Evolutionary conservation across 2,329 filamentous ascomycete genomes (phyloP), one percentile per base, ranked within the genome.

Genomic region (Fragosphaeria purpurea): DNA sequence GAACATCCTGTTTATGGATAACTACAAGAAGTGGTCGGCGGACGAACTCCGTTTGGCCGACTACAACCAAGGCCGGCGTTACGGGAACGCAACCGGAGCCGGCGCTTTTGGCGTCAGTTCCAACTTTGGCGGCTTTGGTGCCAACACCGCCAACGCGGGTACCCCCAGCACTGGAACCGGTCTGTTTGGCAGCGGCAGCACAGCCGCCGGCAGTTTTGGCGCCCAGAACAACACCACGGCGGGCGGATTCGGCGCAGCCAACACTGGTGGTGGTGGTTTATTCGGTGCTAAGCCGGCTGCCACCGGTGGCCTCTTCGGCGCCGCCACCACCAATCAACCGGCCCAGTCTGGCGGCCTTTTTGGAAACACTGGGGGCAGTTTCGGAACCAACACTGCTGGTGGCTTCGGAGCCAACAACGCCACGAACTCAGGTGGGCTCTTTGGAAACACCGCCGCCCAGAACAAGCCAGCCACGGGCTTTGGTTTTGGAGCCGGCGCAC

Each of bases 21-120:
- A 85, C 1, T 94, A 91, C 70, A 83, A 83, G 65, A 94, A 93
- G 64, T 97, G 85, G 73, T 96, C 91, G 8, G 80, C 87, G n/a
- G 93, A 87, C 60, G 85, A 93, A 65, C 69, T 93, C 49, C 77
- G 87, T 61, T 68, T 95, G 54, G 88, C 82, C 44, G 93, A 98
- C 67, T 98, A 98, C 65, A 79, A 83, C 53, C 86, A 90, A 66
- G 90, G 90, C 47, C 82, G 90, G 53, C 84, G 85, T 49, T 88
- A 80, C 63, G 93, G 90, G 37, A 95, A 91, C 66, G 77, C 79
- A 41, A 88, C 85, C 55, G 88, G 88, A 34, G 85, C 89, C 57
- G 89, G 89, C 52, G 86, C 85, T 7, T 96, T 96, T 66, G 91
- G 89, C 13, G 75, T 82, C 32, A 65, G 65, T 58, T 74, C 74